Percentiles rank a stretch among this genome's conserved stretches.
These are phyloP conservation scores for Metschnikowia santaceciliae DNA, from an alignment of 805 yeast genomes.

Conservation along the genomic window DNA sequence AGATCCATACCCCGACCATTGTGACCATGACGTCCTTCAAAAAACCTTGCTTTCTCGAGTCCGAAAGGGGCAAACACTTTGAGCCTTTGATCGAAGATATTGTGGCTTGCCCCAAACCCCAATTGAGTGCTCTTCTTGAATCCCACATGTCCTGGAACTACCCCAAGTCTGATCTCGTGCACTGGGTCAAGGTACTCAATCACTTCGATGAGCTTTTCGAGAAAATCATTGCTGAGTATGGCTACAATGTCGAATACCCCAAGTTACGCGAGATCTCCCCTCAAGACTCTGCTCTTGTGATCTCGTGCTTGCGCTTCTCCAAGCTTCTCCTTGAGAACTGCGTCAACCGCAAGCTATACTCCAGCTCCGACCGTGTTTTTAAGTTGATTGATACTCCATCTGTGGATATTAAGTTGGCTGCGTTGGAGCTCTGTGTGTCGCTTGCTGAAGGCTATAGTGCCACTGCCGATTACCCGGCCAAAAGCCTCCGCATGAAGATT, in stretches of 20 bases:
- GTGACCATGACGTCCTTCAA: conserved; percentile 30
- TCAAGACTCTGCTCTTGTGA: conserved; percentile 46
- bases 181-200: conserved; percentile 76
- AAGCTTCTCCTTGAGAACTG: conserved; percentile 64
- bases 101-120: conserved; percentile 27
- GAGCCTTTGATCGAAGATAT: conserved; percentile 35
- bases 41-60: conserved; percentile 6
- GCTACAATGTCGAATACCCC: conserved; percentile 43
- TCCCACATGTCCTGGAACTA: conserved; percentile 50
- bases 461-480: conserved; percentile 38
- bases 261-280: conserved; percentile 42
- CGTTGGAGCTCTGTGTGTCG: conserved; percentile 56
- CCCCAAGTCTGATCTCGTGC: conserved; percentile 64
- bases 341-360: conserved; percentile 60
- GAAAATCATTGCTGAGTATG: conserved; percentile 49
- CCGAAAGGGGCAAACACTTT: conserved; percentile 29
- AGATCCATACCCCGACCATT: too few species aligned
- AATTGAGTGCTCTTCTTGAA: conserved; percentile 39
- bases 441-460: conserved; percentile 59
- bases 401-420: conserved; percentile 52
- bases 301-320: conserved; percentile 58
- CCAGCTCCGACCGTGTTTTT: conserved; percentile 60
- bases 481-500: conserved; percentile 42
- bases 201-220: conserved; percentile 68
- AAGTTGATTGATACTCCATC: conserved; percentile 57